A percentile compares a stretch with the other conserved stretches of the same genome.
phyloP scores from a whole-genome alignment of 2,329 filamentous ascomycete species.

The Ascochyta clinopodiicola region DNA sequence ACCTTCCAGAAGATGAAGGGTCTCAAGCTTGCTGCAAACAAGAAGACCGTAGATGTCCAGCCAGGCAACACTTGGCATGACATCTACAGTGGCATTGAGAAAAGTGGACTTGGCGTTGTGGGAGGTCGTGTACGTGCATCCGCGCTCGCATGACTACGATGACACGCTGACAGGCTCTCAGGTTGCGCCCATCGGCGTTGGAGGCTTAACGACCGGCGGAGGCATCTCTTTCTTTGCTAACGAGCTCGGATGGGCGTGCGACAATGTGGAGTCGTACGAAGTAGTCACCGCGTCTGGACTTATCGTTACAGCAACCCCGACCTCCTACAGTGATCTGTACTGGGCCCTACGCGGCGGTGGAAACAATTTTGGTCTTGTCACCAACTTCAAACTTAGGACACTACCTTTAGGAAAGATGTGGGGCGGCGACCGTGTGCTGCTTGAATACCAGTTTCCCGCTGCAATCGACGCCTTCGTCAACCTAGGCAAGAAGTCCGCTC shows the following conservation, averaged over 20 bases:
- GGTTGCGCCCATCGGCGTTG: constrained; percentile 41
- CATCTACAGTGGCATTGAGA: constrained; percentile 34
- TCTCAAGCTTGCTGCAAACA: constrained; percentile 32
- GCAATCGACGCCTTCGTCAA: constrained; percentile 30
- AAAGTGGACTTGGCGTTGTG: constrained; percentile 27
- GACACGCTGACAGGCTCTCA: constrained; percentile 30
- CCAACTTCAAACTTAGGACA: constrained; percentile 25
- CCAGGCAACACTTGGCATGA: constrained; percentile 40
- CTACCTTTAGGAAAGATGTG: constrained; percentile 33
- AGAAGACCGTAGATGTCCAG: constrained; percentile 35
- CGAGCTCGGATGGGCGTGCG: constrained; percentile 22
- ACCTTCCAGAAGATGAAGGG: constrained; percentile 45
- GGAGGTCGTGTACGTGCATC: constrained; percentile 29
- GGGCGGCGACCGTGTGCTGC: constrained; percentile 32
- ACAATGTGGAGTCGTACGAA: constrained; percentile 36
- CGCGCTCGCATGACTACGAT: background rate
- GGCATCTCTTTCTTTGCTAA: constrained; percentile 30
- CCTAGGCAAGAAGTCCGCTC: constrained; percentile 20
- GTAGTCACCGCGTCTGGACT: constrained; percentile 45
- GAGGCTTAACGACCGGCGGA: constrained; percentile 40
- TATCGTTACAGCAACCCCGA: constrained; percentile 18
- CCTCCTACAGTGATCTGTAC: constrained; percentile 31
- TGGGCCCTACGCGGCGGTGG: constrained; percentile 39
- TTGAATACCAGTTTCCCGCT: constrained; percentile 17
- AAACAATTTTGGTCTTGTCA: constrained; percentile 38